These are phyloP conservation scores for Phialophora tarda DNA, from an alignment of 2,329 filamentous ascomycete genomes.

Conservation along the genomic window DNA sequence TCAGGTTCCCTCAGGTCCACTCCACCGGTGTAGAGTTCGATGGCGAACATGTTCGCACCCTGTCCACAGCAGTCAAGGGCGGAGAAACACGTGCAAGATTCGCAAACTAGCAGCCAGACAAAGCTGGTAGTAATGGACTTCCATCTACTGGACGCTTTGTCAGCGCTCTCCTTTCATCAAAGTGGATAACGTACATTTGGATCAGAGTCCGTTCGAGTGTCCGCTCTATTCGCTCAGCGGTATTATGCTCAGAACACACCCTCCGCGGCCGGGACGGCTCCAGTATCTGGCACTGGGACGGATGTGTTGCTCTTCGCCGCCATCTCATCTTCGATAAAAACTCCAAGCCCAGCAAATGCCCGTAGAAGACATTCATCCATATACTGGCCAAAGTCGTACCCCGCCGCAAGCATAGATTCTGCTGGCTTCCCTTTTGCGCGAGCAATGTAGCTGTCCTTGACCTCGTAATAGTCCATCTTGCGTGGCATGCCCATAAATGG, in stretches of 20 bases:
- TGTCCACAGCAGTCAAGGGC: too few species aligned
- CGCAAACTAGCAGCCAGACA: not conserved
- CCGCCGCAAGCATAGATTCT: conserved; percentile 73
- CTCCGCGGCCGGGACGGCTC: conserved; percentile 1
- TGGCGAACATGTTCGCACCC: not conserved
- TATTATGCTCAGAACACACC: conserved; percentile 26
- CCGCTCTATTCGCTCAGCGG: not conserved
- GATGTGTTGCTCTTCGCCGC: conserved; percentile 27
- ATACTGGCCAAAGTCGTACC: conserved; percentile 83
- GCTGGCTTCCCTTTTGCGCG: conserved; percentile 68
- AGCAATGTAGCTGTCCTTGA: conserved; percentile 75
- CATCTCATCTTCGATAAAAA: conserved; percentile 80
- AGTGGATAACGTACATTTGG: not conserved
- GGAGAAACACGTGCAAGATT: too few species aligned
- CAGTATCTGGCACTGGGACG: conserved; percentile 20
- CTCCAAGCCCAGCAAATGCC: conserved; percentile 85
- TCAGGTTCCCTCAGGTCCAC: not conserved
- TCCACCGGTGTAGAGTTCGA: not conserved
- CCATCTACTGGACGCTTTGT: not conserved
- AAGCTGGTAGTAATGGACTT: not conserved
- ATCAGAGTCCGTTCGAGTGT: not conserved
- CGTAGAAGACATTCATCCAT: conserved; percentile 81
- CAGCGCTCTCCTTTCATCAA: not conserved
- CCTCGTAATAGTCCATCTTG: conserved; percentile 69
- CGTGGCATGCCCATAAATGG: conserved; percentile 80